These are phyloP conservation scores for Penicillium paradoxum DNA, from an alignment of 495 filamentous ascomycete genomes.

Conservation along the genomic window DNA sequence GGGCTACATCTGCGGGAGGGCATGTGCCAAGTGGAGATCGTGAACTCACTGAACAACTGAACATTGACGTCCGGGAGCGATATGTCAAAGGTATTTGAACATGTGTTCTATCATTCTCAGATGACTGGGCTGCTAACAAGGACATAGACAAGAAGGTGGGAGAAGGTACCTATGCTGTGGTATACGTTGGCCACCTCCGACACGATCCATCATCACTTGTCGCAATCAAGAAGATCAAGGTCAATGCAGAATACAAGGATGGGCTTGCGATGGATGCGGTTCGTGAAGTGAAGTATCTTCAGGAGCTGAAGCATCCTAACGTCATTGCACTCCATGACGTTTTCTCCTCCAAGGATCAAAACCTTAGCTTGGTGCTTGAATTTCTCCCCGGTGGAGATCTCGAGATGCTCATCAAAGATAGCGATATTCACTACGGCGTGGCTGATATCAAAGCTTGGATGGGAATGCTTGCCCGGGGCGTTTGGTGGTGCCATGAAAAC, in stretches of 20 bases:
- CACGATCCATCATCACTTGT: conserved; percentile 63
- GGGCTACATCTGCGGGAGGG: conserved; percentile 4
- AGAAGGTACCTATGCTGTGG: conserved; percentile 94
- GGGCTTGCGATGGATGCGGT: conserved; percentile 91
- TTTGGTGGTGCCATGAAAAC: conserved; percentile 97
- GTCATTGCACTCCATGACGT: conserved; percentile 88
- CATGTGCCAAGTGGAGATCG: conserved; percentile 25
- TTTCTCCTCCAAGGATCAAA: conserved; percentile 88
- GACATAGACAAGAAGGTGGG: conserved; percentile 76
- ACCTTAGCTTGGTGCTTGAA: conserved; percentile 91
- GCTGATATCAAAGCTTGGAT: conserved; percentile 98
- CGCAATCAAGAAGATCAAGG: conserved; percentile 98
- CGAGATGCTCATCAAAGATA: conserved; percentile 87
- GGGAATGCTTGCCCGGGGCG: conserved; percentile 87
- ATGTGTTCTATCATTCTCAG: too few relatives aligned
- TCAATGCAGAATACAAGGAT: conserved; percentile 76
- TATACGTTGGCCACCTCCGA: conserved; percentile 78
- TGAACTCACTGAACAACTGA: conserved; percentile 81
- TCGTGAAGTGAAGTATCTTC: conserved; percentile 89
- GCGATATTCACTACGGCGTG: conserved; percentile 64
- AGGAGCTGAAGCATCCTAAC: conserved; percentile 93
- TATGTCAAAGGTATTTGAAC: conserved; percentile 71
- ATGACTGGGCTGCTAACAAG: too few relatives aligned
- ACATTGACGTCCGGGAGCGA: conserved; percentile 78
- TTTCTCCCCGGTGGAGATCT: conserved; percentile 87